Conservation (phyloP, 2,329 filamentous ascomycete genomes). For the Penicillium glabrum region DNA sequence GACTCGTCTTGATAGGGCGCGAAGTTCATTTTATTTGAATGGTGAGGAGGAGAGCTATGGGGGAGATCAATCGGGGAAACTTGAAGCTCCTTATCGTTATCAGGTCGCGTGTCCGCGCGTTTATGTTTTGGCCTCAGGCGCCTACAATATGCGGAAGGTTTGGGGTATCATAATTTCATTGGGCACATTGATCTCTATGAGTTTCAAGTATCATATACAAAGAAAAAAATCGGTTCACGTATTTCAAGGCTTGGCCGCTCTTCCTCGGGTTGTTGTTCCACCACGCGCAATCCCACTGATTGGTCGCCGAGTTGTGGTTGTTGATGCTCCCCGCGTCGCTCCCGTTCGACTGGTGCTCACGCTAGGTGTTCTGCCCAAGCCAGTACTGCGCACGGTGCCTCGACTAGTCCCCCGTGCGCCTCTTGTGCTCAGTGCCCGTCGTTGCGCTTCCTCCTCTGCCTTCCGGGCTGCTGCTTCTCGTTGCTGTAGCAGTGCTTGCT, state of each 20-base stretch:
- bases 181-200: slow-evolving; percentile 7
- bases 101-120: slow-evolving; percentile 10
- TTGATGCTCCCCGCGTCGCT: slow-evolving; percentile 30
- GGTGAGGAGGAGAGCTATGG: slow-evolving; percentile 4
- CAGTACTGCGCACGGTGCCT: slow-evolving; percentile 35
- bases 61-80: slow-evolving; percentile 2
- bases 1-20: slow-evolving; percentile 94
- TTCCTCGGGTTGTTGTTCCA: slow-evolving; percentile 32
- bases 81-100: slow-evolving; percentile 17
- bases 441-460: slow-evolving; percentile 51
- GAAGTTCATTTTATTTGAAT: slow-evolving; percentile 71
- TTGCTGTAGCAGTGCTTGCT: slow-evolving; percentile 74
- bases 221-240: neutral
- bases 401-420: slow-evolving; percentile 34
- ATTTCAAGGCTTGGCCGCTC: slow-evolving; percentile 27
- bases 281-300: slow-evolving; percentile 42
- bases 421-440: slow-evolving; percentile 35
- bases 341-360: slow-evolving; percentile 30
- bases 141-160: neutral
- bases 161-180: slow-evolving; percentile 22
- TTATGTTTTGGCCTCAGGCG: slow-evolving; percentile 9
- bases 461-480: slow-evolving; percentile 65
- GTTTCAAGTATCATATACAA: neutral
- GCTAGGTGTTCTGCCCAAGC: slow-evolving; percentile 38
- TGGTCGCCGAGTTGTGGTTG: slow-evolving; percentile 37